Percentiles rank a stretch among this genome's conserved stretches.
phyloP scores from a whole-genome alignment of 1,139 yeast species.

The Yamadazyma jaroonii region DNA sequence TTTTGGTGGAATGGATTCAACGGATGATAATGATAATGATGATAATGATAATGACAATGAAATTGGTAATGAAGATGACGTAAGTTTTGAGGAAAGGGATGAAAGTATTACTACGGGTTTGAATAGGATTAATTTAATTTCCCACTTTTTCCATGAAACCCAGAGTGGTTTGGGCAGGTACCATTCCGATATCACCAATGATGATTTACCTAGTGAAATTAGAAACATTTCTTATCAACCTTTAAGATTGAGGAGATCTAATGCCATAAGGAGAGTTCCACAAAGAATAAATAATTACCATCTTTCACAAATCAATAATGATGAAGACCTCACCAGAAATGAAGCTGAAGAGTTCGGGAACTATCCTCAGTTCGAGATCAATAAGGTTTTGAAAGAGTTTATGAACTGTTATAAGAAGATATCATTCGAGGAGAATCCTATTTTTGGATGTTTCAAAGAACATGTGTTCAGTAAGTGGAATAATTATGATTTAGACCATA shows the following conservation, averaged over 20 bases:
- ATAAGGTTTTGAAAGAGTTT: not conserved
- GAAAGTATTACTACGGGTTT: constrained; percentile 6
- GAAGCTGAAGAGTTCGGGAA: not conserved
- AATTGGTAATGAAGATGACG: constrained; percentile 1
- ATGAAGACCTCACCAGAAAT: not conserved
- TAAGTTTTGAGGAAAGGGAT: not conserved
- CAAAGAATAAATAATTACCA: constrained; percentile 2
- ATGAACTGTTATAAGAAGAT: constrained; percentile 1
- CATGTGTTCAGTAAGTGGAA: constrained; percentile 5
- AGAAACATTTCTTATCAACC: constrained; percentile 4
- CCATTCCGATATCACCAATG: constrained; percentile 1
- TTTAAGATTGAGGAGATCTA: constrained; percentile 5
- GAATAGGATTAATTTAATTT: constrained; percentile 6
- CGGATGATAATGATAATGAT: not conserved
- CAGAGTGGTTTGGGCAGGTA: not conserved
- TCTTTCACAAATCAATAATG: not conserved
- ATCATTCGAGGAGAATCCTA: constrained; percentile 1
- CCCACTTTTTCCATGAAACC: constrained; percentile 6
- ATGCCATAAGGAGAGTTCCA: constrained; percentile 7
- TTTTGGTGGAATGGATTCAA: not conserved
- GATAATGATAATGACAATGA: not conserved
- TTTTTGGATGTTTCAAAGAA: constrained; percentile 5
- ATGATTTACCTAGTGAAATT: constrained; percentile 4
- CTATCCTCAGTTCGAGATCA: constrained; percentile 2
- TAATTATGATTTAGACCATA: constrained; percentile 7